Evolutionary conservation across 257 asterid species (phyloP), one percentile per base, ranked within the genome.

Genomic region (Solanum peruvianum): DNA sequence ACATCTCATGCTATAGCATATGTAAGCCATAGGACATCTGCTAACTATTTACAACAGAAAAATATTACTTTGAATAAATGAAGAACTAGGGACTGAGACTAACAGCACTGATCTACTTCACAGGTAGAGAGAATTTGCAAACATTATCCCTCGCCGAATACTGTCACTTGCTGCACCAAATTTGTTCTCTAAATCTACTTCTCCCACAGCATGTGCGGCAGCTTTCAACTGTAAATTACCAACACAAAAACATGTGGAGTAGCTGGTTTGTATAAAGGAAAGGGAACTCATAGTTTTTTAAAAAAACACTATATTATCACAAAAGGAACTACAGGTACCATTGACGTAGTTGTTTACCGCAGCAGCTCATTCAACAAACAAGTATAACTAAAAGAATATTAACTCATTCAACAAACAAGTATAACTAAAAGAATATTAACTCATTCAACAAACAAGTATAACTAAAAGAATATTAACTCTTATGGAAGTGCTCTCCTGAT

Each of bases 181-280:
- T 87, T 95, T 97, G 72, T 94, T 91, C 95, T 95, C 98, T 83
- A 97, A 89, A 87, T 87, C 94, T 76, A 85, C 89, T 91, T 97
- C 99, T 60, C 99, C 99, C 27, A 97, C 99, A 3, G 99, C 99
- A 76, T 91, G 94, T 39, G 99, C 98, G 42, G 99, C 98, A 82
- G 92, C 96, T 93, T 94, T 94, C 92, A 97, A 90, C 99, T 97
- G 90, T 58, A 91, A 78, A 72, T 7, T 7, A n/a, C 90, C 41
- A 37, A 21, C n/a, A n/a, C 7, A 78, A 14, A 44, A 78, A 52
- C 60, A 16, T 16, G 64, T 45, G 42, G 84, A 45, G 64, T 7
- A 78, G 84, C 64, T 78, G 64, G 45, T 44, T 44, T 3, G 84
- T 78, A 27, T 27, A 27, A 78, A 9, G 5, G 25, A 16, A 27